A percentile compares a stretch with the other conserved stretches of the same genome.
Conservation (phyloP, 306 rosid genomes). For the Pterocarpus santalinus region DNA sequence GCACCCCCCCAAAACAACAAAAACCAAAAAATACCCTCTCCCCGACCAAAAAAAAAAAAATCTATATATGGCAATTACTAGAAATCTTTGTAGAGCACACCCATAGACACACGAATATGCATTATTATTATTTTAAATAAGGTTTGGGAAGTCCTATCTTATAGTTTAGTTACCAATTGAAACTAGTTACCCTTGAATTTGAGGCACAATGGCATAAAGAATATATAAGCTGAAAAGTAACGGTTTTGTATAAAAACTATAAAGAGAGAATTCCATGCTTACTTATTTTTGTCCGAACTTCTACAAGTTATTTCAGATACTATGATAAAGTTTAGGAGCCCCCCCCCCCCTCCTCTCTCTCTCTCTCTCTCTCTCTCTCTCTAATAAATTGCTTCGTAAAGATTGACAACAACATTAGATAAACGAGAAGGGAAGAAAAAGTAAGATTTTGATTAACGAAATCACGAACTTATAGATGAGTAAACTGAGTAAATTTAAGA, state of each 20-base stretch:
- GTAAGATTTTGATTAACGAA: neutral
- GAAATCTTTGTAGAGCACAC: too few species aligned
- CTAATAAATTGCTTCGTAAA: neutral
- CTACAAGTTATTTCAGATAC: neutral
- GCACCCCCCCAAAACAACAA: too few species aligned
- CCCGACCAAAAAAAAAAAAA: too few species aligned
- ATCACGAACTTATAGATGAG: neutral
- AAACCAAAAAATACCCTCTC: too few species aligned
- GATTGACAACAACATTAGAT: neutral
- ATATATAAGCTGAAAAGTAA: neutral
- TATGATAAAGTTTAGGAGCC: neutral
- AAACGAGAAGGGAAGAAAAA: neutral
- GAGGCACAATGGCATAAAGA: neutral
- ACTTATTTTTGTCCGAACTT: neutral
- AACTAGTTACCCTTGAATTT: too few species aligned
- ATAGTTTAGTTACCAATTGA: too few species aligned
- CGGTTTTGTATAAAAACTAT: neutral
- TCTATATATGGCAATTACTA: too few species aligned
- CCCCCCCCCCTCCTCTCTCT: too few species aligned
- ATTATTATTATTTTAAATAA: too few species aligned
- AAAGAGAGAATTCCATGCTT: neutral
- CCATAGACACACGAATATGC: too few species aligned
- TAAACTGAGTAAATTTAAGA: neutral
- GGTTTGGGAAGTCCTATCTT: too few species aligned
- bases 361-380: too few species aligned